These are phyloP conservation scores for Psilocybe mexicana DNA, from an alignment of 1,284 basidiomycete genomes.

Conservation along the genomic window DNA sequence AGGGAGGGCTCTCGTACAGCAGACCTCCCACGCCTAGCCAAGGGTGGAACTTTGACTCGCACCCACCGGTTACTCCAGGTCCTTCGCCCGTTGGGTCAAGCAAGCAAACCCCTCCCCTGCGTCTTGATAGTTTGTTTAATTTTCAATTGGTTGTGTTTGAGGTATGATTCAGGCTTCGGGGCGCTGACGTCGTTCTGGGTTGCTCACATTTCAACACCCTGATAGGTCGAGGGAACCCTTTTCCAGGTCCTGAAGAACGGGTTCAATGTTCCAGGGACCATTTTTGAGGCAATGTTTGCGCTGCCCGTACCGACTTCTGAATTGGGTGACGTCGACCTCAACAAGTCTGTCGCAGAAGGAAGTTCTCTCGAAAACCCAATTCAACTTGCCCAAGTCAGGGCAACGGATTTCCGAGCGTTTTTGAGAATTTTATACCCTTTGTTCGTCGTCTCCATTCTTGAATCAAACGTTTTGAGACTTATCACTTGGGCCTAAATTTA, in stretches of 20 bases:
- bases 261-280: constrained; percentile 13
- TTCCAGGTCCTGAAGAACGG: constrained; percentile 16
- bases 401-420: constrained; percentile 13
- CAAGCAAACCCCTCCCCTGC: neutral
- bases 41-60: too few species aligned
- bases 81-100: neutral
- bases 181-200: neutral
- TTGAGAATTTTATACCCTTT: constrained; percentile 14
- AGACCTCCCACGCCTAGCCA: too few species aligned
- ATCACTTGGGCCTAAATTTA: neutral
- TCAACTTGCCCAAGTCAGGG: constrained; percentile 7
- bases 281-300: constrained; percentile 16
- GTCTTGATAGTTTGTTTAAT: constrained; percentile 10
- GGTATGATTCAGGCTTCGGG: neutral
- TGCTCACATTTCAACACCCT: too few species aligned
- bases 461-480: neutral
- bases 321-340: neutral
- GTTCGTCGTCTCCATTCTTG: constrained; percentile 1
- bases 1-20: too few species aligned
- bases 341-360: constrained; percentile 4
- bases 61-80: too few species aligned
- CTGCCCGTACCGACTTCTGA: neutral
- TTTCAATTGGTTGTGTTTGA: constrained; percentile 16
- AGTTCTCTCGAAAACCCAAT: constrained; percentile 11
- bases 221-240: constrained; percentile 15